Base-by-base conservation (phyloP, 768 basidiomycete species). In the Russula lepida region DNA sequence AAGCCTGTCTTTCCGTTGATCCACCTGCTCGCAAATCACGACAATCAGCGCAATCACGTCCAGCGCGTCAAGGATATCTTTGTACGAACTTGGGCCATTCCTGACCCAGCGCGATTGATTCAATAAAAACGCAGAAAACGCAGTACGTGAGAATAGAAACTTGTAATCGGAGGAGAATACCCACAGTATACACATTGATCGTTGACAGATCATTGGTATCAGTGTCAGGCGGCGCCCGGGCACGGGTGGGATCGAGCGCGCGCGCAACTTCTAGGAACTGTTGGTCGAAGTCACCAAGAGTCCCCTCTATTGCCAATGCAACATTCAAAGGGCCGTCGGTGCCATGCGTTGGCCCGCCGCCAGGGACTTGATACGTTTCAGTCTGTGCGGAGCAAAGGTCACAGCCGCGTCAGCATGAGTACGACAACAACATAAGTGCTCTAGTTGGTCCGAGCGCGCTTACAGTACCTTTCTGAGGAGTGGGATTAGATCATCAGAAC, bases 401-500 rank as follows among this genome's bases (percentile, higher is more conserved):
- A 44, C 25, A 27, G 25, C 9, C 19, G 5, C n/a, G 33, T 2
- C 23, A 15, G 28, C 8, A 35, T 23, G 32, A 35, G 17, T 6
- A 1, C 17, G 2, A 28, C 11, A 6, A 17, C 4, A 50, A 11
- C 13, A 12, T 9, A 25, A 15, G 35, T 35, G 5, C 35, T 4
- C 4, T 6, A 35, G 8, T 19, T n/a, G 21, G 12, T 27, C 44
- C 1, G 2, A 2, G 21, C 6, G 17, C 8, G 27, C 19, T n/a
- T n/a, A n/a, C n/a, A n/a, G 55, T 8, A 81, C 86, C 77, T 85
- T 85, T 63, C 74, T 79, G 32, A 84, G 63, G 15, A 85, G 71
- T 0, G 85, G 84, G 32, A 86, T 78, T 5, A 88, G 67, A 28
- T 81, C 73, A 51, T 75, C 72, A 0, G 81, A 80, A 6, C 83